Base-by-base conservation (phyloP, 1,139 yeast genomes). In the Geotrichum cucujoidarum region DNA sequence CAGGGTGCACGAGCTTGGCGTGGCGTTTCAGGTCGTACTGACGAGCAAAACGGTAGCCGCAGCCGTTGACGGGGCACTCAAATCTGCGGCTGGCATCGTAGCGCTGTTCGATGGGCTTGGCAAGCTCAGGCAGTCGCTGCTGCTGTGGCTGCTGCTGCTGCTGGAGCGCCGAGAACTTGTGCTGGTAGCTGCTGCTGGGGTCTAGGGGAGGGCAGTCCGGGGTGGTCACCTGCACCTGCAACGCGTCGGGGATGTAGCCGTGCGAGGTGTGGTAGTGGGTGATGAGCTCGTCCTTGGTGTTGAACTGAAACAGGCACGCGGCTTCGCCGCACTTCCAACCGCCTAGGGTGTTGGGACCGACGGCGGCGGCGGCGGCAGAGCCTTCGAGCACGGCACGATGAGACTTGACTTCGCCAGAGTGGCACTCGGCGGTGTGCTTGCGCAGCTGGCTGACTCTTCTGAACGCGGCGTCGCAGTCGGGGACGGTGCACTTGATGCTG, bases 401-500 rank as follows among this genome's bases (percentile, higher is more conserved):
- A 10, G 6, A 6, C 27, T 24, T 24, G 10, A 10, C 27, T 6
- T 24, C 27, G 6, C 27, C 27, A 5, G 64, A 59, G 57, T 89
- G 97, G 1, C 74, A 77, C 3, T 81, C 70, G 18, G 78, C 70
- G 2, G 81, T 67, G 64, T 92, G 97, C 47, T 83, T 83, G 46
- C 88, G 72, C 49, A 89, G 71, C 34, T 89, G 83, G 52, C 85
- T 88, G 63, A 85, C 90, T 56, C 86, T 85, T 60, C 81, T 78
- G 60, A 88, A 90, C 0, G 81, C 67, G 55, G 80, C 86, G 0
- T 59, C 55, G 62, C 97, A 92, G 1, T 73, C 77, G 29, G 74
- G 80, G 56, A 74, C 71, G 1, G 74, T 64, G 60, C 96, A 86
- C 36, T 63, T 59, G 60, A 81, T 83, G 0, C 89, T 78, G 56